Base-by-base conservation (phyloP, 495 filamentous ascomycete species). In the Hypomontagnella monticulosa region DNA sequence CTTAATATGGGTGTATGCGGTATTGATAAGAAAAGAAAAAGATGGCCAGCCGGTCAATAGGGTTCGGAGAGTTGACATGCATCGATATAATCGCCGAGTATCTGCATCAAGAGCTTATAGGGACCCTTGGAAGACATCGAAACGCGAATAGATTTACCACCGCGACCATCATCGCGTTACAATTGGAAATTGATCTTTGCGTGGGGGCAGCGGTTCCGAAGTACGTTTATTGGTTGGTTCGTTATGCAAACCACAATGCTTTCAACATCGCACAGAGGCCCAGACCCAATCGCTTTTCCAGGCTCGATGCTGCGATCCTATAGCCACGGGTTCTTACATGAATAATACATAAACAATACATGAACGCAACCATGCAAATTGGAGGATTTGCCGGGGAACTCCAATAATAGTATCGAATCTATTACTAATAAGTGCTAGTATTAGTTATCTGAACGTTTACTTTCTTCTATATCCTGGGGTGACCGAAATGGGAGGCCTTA, bases 151-250 rank as follows among this genome's bases (percentile, higher is more conserved):
- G 37, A 67, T 52, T 44, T 36, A 57, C 42, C 16, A 57, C 41
- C 11, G 16, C 34, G 10, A 32, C 12, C 30, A 11, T 15, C 46
- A 42, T 46, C 33, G 37, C 15, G 16, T n/a, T 23, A 9, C 8
- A 9, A 14, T n/a, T 9, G 15, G 14, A 42, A 44, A 53, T 41
- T 48, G 46, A 63, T 40, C 64, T 63, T 16, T 10, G 19, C 53
- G 64, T 63, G 64, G 64, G 64, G 64, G 64, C 34, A 44, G 48
- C 41, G 32, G 7, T 6, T 46, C 51, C 1, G n/a, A n/a, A 16
- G 12, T 44, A 46, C 8, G 14, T 16, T 43, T 8, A 58, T 67
- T 62, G 58, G 53, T 23, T 38, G 38, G 49, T 23, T 3, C 16
- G 32, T 18, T n/a, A 58, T 62, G 53, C 48, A 50, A 36, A 30